Evolutionary conservation across 73 alveolate species (phyloP).

Genomic region (Loxodes magnus): DNA sequence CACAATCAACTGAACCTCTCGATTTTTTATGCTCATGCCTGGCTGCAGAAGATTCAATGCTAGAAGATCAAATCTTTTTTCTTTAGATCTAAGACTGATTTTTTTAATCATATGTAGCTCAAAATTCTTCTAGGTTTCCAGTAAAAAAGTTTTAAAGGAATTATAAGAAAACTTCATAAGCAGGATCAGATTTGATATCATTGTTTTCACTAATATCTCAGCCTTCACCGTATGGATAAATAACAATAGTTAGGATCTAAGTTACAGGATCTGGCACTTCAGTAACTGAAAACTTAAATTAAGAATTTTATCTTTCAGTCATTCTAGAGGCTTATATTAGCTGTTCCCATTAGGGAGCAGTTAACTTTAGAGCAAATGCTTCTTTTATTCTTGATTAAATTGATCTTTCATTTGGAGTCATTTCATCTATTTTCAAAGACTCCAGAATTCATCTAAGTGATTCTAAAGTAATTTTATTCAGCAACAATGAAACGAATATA

Average conservation of each 20-base stretch:
- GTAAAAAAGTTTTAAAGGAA: slow-evolving; percentile 1
- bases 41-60: no score
- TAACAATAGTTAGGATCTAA: background rate
- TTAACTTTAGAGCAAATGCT: slow-evolving; percentile 40
- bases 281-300: background rate
- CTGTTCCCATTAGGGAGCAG: slow-evolving; percentile 30
- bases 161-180: background rate
- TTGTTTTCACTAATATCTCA: slow-evolving; percentile 6
- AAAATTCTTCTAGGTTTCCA: slow-evolving; percentile 7
- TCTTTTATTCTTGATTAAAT: slow-evolving; percentile 42
- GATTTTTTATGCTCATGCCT: background rate
- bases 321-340: slow-evolving; percentile 13
- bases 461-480: slow-evolving; percentile 27
- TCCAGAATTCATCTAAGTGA: slow-evolving; percentile 33
- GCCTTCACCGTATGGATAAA: slow-evolving; percentile 9
- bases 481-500: slow-evolving; percentile 21
- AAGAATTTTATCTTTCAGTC: background rate
- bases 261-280: slow-evolving; percentile 6
- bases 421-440: slow-evolving; percentile 34
- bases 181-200: background rate
- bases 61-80: no score
- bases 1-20: slow-evolving; percentile 11
- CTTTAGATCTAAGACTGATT: no score
- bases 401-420: slow-evolving; percentile 53
- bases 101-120: no score